A percentile compares a stretch with the other conserved stretches of the same genome.
phyloP scores from a whole-genome alignment of 345 rosid genomes.

The Populus simonii region DNA sequence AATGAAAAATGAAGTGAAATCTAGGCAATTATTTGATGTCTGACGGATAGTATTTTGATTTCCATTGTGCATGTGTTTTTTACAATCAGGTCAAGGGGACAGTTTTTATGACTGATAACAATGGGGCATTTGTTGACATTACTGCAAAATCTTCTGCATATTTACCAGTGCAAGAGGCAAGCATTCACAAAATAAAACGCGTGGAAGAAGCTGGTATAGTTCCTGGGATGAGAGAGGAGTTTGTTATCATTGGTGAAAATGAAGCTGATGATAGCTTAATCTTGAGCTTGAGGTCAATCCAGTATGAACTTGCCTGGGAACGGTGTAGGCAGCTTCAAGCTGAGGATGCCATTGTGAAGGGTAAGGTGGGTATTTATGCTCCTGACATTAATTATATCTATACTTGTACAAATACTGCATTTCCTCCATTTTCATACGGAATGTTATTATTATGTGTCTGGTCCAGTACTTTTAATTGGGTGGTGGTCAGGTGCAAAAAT shows the following conservation, averaged over 20 bases:
- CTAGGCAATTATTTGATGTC: background rate
- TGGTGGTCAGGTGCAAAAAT: background rate
- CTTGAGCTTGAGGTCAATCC: constrained; percentile 69
- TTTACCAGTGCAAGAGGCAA: constrained; percentile 75
- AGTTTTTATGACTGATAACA: constrained; percentile 60
- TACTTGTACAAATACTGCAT: background rate
- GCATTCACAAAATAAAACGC: constrained; percentile 65
- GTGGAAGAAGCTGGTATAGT: constrained; percentile 86
- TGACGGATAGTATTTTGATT: background rate
- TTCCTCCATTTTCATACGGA: background rate
- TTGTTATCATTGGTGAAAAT: constrained; percentile 74
- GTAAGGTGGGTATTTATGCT: constrained; percentile 54
- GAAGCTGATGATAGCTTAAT: constrained; percentile 81
- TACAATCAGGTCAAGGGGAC: constrained; percentile 74
- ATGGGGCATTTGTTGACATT: constrained; percentile 84
- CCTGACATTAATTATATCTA: background rate
- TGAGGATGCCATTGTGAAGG: constrained; percentile 88
- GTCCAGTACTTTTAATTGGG: constrained; percentile 1
- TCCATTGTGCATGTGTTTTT: background rate
- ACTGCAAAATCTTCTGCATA: constrained; percentile 82
- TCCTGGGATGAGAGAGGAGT: constrained; percentile 80
- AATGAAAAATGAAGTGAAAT: background rate
- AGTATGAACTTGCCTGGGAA: constrained; percentile 91
- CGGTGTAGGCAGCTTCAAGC: constrained; percentile 95
- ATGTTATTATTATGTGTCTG: background rate